Percentiles rank a stretch among this genome's conserved stretches.
phyloP scores from a whole-genome alignment of 2,329 filamentous ascomycete genomes.

The Nectriaceae sp. region DNA sequence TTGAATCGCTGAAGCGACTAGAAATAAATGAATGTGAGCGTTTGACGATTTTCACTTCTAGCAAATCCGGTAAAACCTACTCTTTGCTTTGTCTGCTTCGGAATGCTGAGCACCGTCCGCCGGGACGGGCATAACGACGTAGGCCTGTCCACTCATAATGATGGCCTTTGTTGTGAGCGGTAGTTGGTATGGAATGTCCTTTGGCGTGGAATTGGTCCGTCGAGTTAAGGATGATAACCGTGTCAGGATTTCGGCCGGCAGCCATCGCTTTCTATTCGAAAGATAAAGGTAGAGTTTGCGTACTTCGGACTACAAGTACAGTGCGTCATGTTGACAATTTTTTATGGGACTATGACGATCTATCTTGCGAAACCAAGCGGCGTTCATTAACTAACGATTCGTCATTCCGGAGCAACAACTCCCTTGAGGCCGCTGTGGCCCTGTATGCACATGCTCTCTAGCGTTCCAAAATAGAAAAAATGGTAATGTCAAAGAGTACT shows the following conservation, averaged over 20 bases:
- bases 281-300: neutral
- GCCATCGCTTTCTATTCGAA: neutral
- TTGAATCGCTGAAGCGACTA: neutral
- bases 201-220: neutral
- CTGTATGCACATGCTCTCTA: no score
- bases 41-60: neutral
- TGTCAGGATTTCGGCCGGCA: neutral
- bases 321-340: neutral
- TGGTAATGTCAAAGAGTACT: no score
- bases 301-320: no score
- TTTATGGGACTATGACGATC: neutral
- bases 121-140: conserved; percentile 10
- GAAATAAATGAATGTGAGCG: neutral
- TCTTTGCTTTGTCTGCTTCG: neutral
- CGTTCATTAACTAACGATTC: neutral
- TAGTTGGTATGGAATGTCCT: neutral
- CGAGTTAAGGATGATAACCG: neutral
- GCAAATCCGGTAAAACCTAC: neutral
- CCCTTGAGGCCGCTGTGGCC: no score
- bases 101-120: conserved; percentile 4
- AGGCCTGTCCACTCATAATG: conserved; percentile 12
- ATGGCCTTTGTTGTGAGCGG: neutral
- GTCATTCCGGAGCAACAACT: neutral
- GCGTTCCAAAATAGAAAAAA: no score
- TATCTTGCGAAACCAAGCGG: neutral